phyloP scores from a whole-genome alignment of 768 basidiomycete species.

The Kwoniella sp. region DNA sequence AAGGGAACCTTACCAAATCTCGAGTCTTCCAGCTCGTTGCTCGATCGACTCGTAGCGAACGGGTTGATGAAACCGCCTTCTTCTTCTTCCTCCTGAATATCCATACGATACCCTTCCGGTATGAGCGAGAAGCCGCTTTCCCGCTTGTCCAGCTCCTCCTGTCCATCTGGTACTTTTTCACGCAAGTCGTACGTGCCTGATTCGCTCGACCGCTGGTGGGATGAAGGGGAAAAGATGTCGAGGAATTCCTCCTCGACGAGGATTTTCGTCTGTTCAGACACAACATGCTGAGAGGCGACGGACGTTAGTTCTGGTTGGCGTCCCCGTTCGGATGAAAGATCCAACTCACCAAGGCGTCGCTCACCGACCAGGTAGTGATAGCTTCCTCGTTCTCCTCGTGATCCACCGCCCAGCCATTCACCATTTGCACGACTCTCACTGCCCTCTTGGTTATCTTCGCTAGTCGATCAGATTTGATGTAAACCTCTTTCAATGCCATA shows the following conservation, averaged over 20 bases:
- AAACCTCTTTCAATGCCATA: conserved; percentile 15
- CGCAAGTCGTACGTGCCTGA: no score
- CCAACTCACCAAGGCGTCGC: conserved; percentile 38
- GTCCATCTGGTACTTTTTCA: background rate
- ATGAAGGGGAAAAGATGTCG: conserved; percentile 24
- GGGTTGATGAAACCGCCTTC: background rate
- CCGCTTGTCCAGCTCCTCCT: background rate
- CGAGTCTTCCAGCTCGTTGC: no score
- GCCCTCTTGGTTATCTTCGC: conserved; percentile 11
- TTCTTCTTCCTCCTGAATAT: background rate
- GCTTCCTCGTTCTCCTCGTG: conserved; percentile 23
- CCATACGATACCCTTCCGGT: background rate
- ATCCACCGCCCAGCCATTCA: conserved; percentile 30
- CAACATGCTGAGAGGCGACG: conserved; percentile 16
- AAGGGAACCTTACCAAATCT: no score
- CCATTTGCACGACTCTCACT: conserved; percentile 13
- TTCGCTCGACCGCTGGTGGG: background rate
- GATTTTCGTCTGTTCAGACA: conserved; percentile 29
- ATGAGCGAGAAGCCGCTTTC: conserved; percentile 2
- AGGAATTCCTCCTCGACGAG: conserved; percentile 35
- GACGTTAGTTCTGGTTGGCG: background rate
- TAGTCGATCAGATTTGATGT: conserved; percentile 10
- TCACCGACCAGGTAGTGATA: conserved; percentile 25
- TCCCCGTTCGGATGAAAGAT: background rate
- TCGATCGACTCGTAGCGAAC: background rate